A percentile compares a stretch with the other conserved stretches of the same genome.
phyloP scores from a whole-genome alignment of 2,329 filamentous ascomycete species.

The Cadophora gregata region DNA sequence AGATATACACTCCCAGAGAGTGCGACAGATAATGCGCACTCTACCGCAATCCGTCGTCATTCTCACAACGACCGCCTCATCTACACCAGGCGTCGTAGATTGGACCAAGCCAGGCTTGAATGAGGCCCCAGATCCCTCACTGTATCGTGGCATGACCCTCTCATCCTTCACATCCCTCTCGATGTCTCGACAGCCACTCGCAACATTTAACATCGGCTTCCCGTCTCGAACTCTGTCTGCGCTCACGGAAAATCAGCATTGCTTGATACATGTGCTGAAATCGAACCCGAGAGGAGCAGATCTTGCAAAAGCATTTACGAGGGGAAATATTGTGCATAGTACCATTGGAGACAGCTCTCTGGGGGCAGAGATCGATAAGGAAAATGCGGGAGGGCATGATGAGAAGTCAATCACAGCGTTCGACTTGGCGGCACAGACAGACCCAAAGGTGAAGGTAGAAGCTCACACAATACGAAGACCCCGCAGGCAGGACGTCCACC shows the following conservation, averaged over 20 bases:
- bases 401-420: neutral
- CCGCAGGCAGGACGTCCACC: neutral
- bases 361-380: neutral
- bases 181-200: constrained; percentile 40
- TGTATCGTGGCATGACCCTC: constrained; percentile 41
- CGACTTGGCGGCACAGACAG: neutral
- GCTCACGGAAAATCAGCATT: constrained; percentile 31
- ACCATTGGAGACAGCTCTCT: constrained; percentile 7
- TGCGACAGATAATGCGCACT: constrained; percentile 42
- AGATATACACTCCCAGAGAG: constrained; percentile 28
- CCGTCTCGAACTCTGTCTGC: constrained; percentile 41
- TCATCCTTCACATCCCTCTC: constrained; percentile 44
- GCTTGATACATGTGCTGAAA: constrained; percentile 39
- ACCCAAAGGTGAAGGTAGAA: neutral
- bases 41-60: constrained; percentile 42
- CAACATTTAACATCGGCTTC: constrained; percentile 44
- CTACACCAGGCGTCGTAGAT: neutral
- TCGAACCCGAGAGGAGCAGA: constrained; percentile 29
- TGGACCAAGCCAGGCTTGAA: neutral
- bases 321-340: neutral
- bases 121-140: neutral
- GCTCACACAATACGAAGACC: too few species aligned
- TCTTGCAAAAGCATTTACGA: constrained; percentile 40
- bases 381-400: too few species aligned
- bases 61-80: constrained; percentile 33